Conservation (phyloP, 352 stramenopile species). For the Thalassiosira oceanica region DNA sequence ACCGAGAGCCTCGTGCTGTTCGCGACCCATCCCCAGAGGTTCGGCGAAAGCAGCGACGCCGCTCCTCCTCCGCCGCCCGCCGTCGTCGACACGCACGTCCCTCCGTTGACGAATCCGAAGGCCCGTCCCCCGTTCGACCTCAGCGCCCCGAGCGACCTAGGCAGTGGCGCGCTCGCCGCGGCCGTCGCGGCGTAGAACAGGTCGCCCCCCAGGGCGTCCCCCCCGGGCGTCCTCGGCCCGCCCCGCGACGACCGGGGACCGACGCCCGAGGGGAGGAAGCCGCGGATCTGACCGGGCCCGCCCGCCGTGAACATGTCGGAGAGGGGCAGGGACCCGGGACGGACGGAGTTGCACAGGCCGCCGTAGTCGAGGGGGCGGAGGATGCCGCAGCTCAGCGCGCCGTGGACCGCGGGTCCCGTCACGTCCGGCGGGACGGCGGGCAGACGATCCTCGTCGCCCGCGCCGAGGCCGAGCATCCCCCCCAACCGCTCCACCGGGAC, state of each 20-base stretch:
- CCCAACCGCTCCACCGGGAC: constrained; percentile 25
- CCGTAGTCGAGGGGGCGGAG: constrained; percentile 51
- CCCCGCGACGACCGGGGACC: constrained; percentile 55
- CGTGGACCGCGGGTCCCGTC: constrained; percentile 56
- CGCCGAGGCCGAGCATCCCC: constrained; percentile 16
- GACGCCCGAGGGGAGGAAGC: constrained; percentile 70
- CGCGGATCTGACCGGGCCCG: constrained; percentile 62
- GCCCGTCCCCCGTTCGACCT: constrained; percentile 46
- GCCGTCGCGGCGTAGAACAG: constrained; percentile 69
- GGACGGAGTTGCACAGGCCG: constrained; percentile 41
- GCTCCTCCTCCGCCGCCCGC: constrained; percentile 28
- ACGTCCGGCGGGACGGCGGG: too few species aligned
- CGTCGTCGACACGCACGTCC: constrained; percentile 45
- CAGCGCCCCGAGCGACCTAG: constrained; percentile 17
- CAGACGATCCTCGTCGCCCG: constrained; percentile 8
- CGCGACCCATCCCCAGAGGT: constrained; percentile 29
- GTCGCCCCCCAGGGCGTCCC: constrained; percentile 68
- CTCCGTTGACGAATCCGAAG: constrained; percentile 72
- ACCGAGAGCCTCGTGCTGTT: constrained; percentile 49
- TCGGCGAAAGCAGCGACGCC: not conserved
- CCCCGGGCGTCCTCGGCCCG: constrained; percentile 45
- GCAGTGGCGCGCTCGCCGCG: constrained; percentile 51
- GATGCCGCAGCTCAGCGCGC: constrained; percentile 35
- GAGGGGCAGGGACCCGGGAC: constrained; percentile 22
- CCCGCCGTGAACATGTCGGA: constrained; percentile 76